A percentile compares a stretch with the other conserved stretches of the same genome.
phyloP scores from a whole-genome alignment of 73 alveolate genomes.

The Paramecium bursaria region DNA sequence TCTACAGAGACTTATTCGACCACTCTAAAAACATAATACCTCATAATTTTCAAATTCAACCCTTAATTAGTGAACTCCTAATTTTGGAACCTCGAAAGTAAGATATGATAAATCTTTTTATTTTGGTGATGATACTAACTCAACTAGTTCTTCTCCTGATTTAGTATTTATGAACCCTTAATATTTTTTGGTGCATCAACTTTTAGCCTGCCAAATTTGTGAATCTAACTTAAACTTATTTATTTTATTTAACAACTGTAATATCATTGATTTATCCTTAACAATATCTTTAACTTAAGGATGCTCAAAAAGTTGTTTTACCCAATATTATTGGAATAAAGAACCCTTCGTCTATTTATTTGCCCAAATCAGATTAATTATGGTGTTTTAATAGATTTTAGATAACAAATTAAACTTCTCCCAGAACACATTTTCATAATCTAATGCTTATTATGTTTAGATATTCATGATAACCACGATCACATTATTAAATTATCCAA shows the following conservation, averaged over 20 bases:
- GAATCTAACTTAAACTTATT: background rate
- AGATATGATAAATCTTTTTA: too few relatives aligned
- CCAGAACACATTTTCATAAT: slow-evolving; percentile 31
- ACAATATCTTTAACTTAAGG: slow-evolving; percentile 7
- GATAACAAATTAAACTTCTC: slow-evolving; percentile 33
- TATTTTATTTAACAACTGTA: background rate
- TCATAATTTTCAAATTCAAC: slow-evolving; percentile 8
- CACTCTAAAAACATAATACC: background rate
- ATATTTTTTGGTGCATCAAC: too few relatives aligned
- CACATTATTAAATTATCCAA: slow-evolving; percentile 50
- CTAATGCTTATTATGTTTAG: background rate
- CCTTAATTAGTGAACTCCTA: too few relatives aligned
- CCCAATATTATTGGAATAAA: slow-evolving; percentile 18
- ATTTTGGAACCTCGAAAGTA: too few relatives aligned
- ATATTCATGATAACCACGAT: slow-evolving; percentile 10
- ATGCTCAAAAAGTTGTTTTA: background rate
- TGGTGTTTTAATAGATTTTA: slow-evolving; percentile 10
- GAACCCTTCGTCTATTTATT: background rate
- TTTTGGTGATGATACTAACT: background rate
- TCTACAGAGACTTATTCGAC: background rate
- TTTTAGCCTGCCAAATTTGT: slow-evolving; percentile 3
- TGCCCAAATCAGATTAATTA: background rate
- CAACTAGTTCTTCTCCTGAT: background rate
- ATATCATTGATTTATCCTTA: background rate
- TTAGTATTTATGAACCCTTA: too few relatives aligned